These are phyloP conservation scores for Blastobotrys arbuscula DNA, from an alignment of 1,139 yeast species.

Conservation along the genomic window DNA sequence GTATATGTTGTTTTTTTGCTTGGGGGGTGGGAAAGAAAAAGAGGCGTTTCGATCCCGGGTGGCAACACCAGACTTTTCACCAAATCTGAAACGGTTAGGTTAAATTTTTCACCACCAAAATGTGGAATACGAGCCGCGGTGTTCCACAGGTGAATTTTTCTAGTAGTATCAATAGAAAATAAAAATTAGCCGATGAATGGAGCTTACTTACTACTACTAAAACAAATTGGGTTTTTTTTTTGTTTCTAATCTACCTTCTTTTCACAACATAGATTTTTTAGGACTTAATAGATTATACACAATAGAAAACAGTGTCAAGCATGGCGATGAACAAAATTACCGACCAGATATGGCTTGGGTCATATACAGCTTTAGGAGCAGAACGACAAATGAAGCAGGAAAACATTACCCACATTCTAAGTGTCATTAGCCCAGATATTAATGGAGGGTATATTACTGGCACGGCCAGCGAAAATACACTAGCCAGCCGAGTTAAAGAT, in stretches of 20 bases:
- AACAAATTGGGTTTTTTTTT: neutral
- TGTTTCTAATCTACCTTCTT: neutral
- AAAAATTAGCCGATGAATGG: too few relatives aligned
- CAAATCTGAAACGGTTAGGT: too few relatives aligned
- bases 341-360: conserved; percentile 33
- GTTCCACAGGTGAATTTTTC: too few relatives aligned
- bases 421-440: conserved; percentile 41
- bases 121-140: too few relatives aligned
- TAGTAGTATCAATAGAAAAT: too few relatives aligned
- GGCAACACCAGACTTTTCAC: too few relatives aligned
- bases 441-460: conserved; percentile 11
- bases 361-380: conserved; percentile 30
- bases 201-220: neutral
- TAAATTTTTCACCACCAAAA: too few relatives aligned
- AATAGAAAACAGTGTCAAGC: neutral
- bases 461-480: neutral
- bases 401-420: conserved; percentile 60
- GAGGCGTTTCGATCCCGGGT: too few relatives aligned
- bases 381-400: conserved; percentile 25
- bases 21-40: too few relatives aligned
- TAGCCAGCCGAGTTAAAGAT: conserved; percentile 39
- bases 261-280: too few relatives aligned
- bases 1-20: too few relatives aligned
- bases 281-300: neutral
- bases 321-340: conserved; percentile 30